Evolutionary conservation across 208 protist species (phyloP), one percentile per base, ranked within the genome.

Genomic region (Sergeia podlipaevii): DNA sequence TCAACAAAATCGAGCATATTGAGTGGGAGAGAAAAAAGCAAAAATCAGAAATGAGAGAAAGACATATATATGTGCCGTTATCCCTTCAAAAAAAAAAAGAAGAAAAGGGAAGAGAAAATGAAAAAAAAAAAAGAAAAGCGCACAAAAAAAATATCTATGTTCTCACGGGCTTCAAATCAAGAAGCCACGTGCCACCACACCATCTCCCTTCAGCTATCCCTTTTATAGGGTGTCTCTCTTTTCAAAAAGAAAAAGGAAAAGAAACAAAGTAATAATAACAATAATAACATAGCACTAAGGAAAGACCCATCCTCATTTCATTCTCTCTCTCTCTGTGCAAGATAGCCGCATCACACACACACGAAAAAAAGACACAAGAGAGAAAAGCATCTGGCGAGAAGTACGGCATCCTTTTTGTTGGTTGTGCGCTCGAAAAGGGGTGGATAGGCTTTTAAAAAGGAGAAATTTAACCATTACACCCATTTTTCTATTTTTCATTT

Each of bases 331-430:
- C 29, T 34, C 24, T 60, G 44, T 33, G 23, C 38, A 47, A 26
- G 11, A 41, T 26, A 10, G 27, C 17, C n/a, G n/a, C n/a, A 10
- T 11, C 11, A 17, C n/a, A 44, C 38, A 24, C 17, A 60, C 32
- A 11, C 21, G 58, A 13, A 66, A 66, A 51, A 66, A 42, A 23
- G 58, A 48, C 47, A 0, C 45, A n/a, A 52, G 20, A n/a, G n/a
- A n/a, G n/a, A n/a, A n/a, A n/a, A n/a, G n/a, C n/a, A n/a, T n/a
- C n/a, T n/a, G n/a, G n/a, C n/a, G n/a, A n/a, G n/a, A n/a, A n/a
- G n/a, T n/a, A n/a, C n/a, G n/a, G n/a, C n/a, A n/a, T n/a, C 24
- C 26, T 38, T 48, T 38, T 50, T 8, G 36, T 24, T 10, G 15
- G 13, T 51, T 57, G 23, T 20, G 8, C 38, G 10, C 23, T 33